Evolutionary conservation across 306 rosid genomes (phyloP), one percentile per base, ranked within the genome.

Genomic region (Glycine latifolia): DNA sequence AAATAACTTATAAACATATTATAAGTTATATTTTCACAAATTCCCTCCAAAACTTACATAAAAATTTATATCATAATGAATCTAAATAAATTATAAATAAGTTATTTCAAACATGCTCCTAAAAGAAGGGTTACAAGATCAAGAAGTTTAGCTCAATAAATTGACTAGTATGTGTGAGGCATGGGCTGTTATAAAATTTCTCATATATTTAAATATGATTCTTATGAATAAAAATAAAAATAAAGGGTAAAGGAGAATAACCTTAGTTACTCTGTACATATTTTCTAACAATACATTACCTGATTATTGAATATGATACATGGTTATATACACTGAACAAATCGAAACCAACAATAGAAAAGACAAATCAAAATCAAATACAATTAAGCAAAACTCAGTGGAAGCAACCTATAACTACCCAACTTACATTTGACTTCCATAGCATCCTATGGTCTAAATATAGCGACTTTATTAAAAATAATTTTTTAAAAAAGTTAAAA

Each of bases 351-450:
- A 49, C 17, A 47, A 56, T 11, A 8, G 46, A 20, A 82, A 76
- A 50, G 79, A 53, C 69, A 62, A 77, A 77, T 54, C 46, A 33
- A 76, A 77, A 82, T 46, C 13, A 67, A 71, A 71, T 54, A 50
- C 79, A 67, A 67, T 16, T 39, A 82, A 48, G 14, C n/a, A 70
- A n/a, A 65, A 26, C 85, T 46, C 77, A 69, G 69, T 73, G 77
- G 71, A 75, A 78, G 62, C 70, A 63, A 75, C 73, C 81, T 73
- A 67, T 54, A 84, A 80, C 87, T 16, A 71, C 85, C 85, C 76
- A 75, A 71, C 74, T 75, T 47, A 80, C 59, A 17, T 43, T 65
- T 71, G 75, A 71, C 54, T 68, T 59, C 6, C 14, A 3, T 56
- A 0, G 4, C 75, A 54, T 2, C 31, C 16, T 5, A 11, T 1